A percentile compares a stretch with the other conserved stretches of the same genome.
Evolutionary conservation across 73 alveolate genomes (phyloP).

Genomic region (Paramecium tetraurelia): DNA sequence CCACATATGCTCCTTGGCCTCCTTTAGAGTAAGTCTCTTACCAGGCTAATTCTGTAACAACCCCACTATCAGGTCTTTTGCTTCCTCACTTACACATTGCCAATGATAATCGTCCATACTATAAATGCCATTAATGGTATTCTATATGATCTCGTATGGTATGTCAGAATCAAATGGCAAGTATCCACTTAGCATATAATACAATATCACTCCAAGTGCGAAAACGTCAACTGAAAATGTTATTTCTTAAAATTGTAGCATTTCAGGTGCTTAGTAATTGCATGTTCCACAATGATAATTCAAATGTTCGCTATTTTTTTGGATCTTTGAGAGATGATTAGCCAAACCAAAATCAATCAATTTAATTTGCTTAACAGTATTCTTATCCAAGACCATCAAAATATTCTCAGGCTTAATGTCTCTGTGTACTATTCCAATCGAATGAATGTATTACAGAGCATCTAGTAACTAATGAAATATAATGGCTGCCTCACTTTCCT

Average conservation of each 20-base stretch:
- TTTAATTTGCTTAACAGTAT: not conserved
- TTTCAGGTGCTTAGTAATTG: constrained; percentile 67
- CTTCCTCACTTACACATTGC: constrained; percentile 8
- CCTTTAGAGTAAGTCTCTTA: not conserved
- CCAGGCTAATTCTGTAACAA: not conserved
- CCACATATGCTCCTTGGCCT: not conserved
- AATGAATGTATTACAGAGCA: constrained; percentile 64
- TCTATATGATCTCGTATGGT: not conserved
- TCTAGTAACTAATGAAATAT: constrained; percentile 59
- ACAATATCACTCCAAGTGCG: constrained; percentile 18
- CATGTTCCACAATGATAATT: constrained; percentile 53
- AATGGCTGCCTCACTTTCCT: constrained; percentile 32
- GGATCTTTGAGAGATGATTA: not conserved
- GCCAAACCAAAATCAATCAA: constrained; percentile 47
- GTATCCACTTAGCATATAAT: constrained; percentile 41
- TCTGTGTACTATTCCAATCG: constrained; percentile 71
- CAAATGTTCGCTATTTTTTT: not conserved
- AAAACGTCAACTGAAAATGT: not conserved
- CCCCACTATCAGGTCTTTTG: not conserved
- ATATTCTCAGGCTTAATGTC: constrained; percentile 79
- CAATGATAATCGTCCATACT: not conserved
- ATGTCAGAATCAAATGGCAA: constrained; percentile 16
- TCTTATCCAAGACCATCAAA: not conserved
- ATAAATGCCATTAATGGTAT: not conserved
- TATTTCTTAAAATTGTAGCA: not conserved